These are phyloP conservation scores for Cryptococcus sp. DNA, from an alignment of 1,284 basidiomycete genomes.

Conservation along the genomic window DNA sequence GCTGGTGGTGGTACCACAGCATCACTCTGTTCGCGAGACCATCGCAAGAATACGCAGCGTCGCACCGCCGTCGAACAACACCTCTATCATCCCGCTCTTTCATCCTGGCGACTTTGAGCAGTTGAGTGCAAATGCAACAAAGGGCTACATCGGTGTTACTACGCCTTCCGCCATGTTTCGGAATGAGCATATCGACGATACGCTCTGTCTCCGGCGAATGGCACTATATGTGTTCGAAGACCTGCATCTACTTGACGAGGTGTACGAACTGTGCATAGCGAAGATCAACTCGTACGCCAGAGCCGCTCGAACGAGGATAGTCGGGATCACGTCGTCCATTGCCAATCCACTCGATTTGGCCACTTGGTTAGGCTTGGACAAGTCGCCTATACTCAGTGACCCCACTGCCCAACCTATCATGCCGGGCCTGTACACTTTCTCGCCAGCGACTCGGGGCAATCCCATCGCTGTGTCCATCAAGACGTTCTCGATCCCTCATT, in stretches of 20 bases:
- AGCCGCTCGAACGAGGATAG: conserved; percentile 66
- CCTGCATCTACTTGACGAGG: conserved; percentile 77
- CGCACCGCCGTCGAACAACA: conserved; percentile 29
- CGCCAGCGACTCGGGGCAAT: conserved; percentile 79
- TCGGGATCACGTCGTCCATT: conserved; percentile 78
- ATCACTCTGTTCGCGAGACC: conserved; percentile 47
- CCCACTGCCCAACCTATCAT: conserved; percentile 31
- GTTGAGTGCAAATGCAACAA: conserved; percentile 7
- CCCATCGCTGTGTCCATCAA: conserved; percentile 70
- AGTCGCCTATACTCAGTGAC: background rate
- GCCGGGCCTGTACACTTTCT: conserved; percentile 72
- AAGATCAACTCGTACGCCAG: conserved; percentile 65
- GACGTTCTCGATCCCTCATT: conserved; percentile 84
- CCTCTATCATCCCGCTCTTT: conserved; percentile 32
- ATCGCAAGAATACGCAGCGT: conserved; percentile 44
- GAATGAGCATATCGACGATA: conserved; percentile 33
- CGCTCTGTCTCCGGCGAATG: conserved; percentile 54
- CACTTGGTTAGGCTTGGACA: conserved; percentile 73
- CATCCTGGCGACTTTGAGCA: conserved; percentile 33
- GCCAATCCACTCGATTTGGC: conserved; percentile 79
- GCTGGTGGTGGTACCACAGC: conserved; percentile 48
- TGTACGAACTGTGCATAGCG: conserved; percentile 81
- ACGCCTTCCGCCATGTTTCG: conserved; percentile 47
- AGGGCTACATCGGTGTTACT: conserved; percentile 47
- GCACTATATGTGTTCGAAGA: conserved; percentile 79